A percentile compares a stretch with the other conserved stretches of the same genome.
These are phyloP conservation scores for Rhypophila decipiens DNA, from an alignment of 495 filamentous ascomycete species.

Conservation along the genomic window DNA sequence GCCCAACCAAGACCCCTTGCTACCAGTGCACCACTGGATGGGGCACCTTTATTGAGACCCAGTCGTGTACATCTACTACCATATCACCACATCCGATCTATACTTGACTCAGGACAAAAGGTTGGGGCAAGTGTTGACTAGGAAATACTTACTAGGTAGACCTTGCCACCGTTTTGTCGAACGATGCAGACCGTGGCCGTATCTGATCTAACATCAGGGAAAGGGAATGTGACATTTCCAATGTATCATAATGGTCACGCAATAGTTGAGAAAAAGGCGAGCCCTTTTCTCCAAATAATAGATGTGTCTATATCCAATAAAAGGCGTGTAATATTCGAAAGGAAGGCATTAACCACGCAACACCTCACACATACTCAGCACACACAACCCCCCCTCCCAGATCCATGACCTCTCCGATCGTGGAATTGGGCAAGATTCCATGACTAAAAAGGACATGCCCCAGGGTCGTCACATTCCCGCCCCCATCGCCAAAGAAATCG, in stretches of 20 bases:
- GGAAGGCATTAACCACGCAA: too few species aligned
- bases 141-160: neutral
- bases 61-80: neutral
- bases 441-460: slow-evolving; percentile 24
- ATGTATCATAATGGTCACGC: neutral
- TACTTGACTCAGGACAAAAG: neutral
- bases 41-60: neutral
- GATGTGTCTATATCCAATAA: too few species aligned
- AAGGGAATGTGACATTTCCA: neutral
- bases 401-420: slow-evolving; percentile 33
- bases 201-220: neutral
- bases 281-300: too few species aligned
- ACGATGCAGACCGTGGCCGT: neutral
- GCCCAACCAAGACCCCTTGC: neutral
- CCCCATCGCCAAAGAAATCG: slow-evolving; percentile 24
- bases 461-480: slow-evolving; percentile 27
- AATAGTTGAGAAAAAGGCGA: too few species aligned
- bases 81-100: neutral
- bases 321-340: too few species aligned
- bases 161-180: neutral
- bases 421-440: slow-evolving; percentile 19
- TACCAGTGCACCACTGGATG: neutral
- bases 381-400: slow-evolving; percentile 22
- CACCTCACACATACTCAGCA: slow-evolving; percentile 13
- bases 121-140: neutral